Conservation (phyloP, 345 rosid species). For the Populus ilicifolia region DNA sequence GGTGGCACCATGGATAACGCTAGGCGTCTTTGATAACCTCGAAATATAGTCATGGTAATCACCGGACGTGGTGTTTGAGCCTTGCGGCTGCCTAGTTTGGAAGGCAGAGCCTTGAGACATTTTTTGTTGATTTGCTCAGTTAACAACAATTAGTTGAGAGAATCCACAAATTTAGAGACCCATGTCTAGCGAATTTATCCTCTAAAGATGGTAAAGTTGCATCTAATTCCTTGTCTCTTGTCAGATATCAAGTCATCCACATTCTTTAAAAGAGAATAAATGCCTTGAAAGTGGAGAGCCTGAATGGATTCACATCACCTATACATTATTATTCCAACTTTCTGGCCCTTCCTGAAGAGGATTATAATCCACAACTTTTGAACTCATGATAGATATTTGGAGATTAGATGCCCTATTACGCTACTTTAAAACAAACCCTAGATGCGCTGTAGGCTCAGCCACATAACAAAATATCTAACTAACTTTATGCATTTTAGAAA, state of each 20-base stretch:
- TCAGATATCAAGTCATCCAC: not conserved
- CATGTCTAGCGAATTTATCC: conserved; percentile 14
- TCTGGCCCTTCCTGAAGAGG: too few relatives aligned
- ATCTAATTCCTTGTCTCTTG: conserved; percentile 29
- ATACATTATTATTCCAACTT: too few relatives aligned
- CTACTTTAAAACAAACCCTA: too few relatives aligned
- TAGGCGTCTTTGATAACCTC: conserved; percentile 25
- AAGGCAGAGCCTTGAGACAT: conserved; percentile 14
- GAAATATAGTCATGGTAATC: conserved; percentile 41
- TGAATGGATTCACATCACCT: not conserved
- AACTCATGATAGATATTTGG: too few relatives aligned
- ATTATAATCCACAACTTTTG: too few relatives aligned
- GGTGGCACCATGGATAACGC: conserved; percentile 26
- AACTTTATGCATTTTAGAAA: too few relatives aligned
- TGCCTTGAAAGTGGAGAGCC: not conserved
- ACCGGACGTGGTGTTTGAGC: conserved; percentile 25
- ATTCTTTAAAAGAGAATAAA: not conserved
- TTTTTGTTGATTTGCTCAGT: not conserved
- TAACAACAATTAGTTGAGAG: not conserved
- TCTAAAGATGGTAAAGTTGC: conserved; percentile 21
- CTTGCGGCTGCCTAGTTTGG: conserved; percentile 11
- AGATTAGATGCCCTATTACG: too few relatives aligned
- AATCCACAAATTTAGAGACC: conserved; percentile 28
- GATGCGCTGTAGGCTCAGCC: too few relatives aligned
- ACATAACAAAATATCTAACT: too few relatives aligned